Base-by-base conservation (phyloP, 768 basidiomycete genomes). In the Mycena floridula region DNA sequence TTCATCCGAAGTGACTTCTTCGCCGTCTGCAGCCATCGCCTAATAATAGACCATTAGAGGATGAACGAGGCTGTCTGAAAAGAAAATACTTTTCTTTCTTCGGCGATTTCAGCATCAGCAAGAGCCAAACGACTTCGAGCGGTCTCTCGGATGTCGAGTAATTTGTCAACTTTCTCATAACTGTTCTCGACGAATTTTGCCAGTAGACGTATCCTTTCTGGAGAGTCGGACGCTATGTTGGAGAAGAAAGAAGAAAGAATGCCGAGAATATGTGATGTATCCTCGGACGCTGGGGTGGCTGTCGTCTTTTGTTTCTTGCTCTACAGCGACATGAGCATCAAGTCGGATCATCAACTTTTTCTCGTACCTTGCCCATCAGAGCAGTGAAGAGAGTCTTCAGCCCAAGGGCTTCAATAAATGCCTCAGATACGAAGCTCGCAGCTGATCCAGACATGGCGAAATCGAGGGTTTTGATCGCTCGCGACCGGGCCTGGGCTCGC, bases 101-200 rank as follows among this genome's bases (percentile, higher is more conserved):
- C 50, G 30, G 75, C 78, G 40, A 97, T 82, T 42, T 85, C 85
- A 25, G 64, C 63, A 28, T 96, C 81, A 2, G 79, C 73, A 5
- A 55, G 63, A 43, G 65, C 74, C 37, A 97, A 65, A 11, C 88
- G 72, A 7, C 62, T 65, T 28, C 73, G 70, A 2, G 89, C 81
- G 28, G 68, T 71, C 47, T 93, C 90, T 40, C 94, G 70, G 51
- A 92, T 77, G 56, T 98, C 95, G 21, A 96, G 65, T 24, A 99
- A 68, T 54, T 94, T 89, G 60, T 98, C 96, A 7, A 89, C 81
- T 61, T 99, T 98, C 59, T 94, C 92, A 56, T 96, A 99, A 42
- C 85, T 79, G 22, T 66, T 74, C 62, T 98, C 95, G 12, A 96
- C 91, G 54, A 98, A 99, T 64, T 99, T 99, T 5, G 90, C 72